Conservation (phyloP, 345 rosid genomes). For the Populus simonii region DNA sequence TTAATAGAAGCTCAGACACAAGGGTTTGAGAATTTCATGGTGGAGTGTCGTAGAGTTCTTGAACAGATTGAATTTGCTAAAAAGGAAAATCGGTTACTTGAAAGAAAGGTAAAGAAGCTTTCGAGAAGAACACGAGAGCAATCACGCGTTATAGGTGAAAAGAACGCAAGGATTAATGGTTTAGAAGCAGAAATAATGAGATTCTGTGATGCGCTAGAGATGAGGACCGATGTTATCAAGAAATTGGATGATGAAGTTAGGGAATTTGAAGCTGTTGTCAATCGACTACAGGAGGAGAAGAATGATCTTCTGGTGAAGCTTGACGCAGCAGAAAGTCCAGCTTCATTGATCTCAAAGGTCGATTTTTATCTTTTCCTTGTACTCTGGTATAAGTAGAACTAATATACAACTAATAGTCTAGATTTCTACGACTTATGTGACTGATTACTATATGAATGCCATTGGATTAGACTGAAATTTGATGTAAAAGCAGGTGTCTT, state of each 20-base stretch:
- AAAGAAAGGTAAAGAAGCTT: constrained; percentile 47
- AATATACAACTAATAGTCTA: neutral
- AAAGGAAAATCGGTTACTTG: constrained; percentile 44
- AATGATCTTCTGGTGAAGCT: constrained; percentile 28
- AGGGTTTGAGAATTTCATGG: constrained; percentile 36
- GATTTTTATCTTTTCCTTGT: neutral
- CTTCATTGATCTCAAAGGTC: constrained; percentile 43
- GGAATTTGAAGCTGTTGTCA: constrained; percentile 24
- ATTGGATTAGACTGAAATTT: neutral
- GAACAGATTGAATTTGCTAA: constrained; percentile 39
- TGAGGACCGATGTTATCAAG: constrained; percentile 24
- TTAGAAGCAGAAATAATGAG: constrained; percentile 39
- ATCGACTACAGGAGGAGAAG: constrained; percentile 43
- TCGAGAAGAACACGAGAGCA: constrained; percentile 36
- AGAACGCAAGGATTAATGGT: constrained; percentile 29
- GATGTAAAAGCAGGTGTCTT: neutral
- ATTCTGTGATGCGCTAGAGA: constrained; percentile 26
- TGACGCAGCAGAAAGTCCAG: constrained; percentile 25
- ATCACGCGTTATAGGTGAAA: constrained; percentile 30
- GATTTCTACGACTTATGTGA: neutral
- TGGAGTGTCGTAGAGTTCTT: constrained; percentile 33
- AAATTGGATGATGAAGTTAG: constrained; percentile 42
- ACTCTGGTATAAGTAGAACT: no score
- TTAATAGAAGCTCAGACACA: constrained; percentile 45
- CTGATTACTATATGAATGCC: neutral